Base-by-base conservation (phyloP, 2,329 filamentous ascomycete species). In the Beauveria caledonica region DNA sequence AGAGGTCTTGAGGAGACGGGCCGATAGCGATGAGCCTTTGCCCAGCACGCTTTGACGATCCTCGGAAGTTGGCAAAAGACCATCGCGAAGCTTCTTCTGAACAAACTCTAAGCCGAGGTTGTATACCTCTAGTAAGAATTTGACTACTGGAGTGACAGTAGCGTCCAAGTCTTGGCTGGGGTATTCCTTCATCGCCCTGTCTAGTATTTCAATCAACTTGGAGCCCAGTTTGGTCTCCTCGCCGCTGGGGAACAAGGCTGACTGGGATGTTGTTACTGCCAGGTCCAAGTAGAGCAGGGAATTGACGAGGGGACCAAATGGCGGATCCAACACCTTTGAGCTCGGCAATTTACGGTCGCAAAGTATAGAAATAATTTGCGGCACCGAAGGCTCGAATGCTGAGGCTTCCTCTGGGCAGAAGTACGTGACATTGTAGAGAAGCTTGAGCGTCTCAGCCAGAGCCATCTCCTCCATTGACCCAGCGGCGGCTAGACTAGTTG, bases 351-450 rank as follows among this genome's bases (percentile, higher is more conserved):
- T 72, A 21, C 76, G 75, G 54, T 77, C 83, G 64, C 81, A 81
- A 33, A 97, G 77, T 19, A 97, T 81, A 49, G 83, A 82, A 60
- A 92, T 77, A 29, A 97, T 83, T 62, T 85, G 80, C 11, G 86
- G 81, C 46, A 95, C 80, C 3, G 87, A 85, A 23, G 82, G 76
- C 1, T 84, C 84, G 69, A 97, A 95, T 0, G 78, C 74, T 0
- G 77, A 71, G 5, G 76, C 74, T 27, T 87, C 79, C 46, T 86
- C 79, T 4, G 86, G 84, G 65, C 87, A 88, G 68, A 86, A 86
- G 67, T 92, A 86, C 1, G 88, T 89, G 58, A 96, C 79, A 72
- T 97, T 97, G 79, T 95, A 97, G 56, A 96, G 76, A 45, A 97
- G 80, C 69, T 96, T 97, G 54, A 94, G 77, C 0, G 89, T 93